These are phyloP conservation scores for Skeletonema grethae DNA, from an alignment of 108 stramenopile species.

Conservation along the genomic window DNA sequence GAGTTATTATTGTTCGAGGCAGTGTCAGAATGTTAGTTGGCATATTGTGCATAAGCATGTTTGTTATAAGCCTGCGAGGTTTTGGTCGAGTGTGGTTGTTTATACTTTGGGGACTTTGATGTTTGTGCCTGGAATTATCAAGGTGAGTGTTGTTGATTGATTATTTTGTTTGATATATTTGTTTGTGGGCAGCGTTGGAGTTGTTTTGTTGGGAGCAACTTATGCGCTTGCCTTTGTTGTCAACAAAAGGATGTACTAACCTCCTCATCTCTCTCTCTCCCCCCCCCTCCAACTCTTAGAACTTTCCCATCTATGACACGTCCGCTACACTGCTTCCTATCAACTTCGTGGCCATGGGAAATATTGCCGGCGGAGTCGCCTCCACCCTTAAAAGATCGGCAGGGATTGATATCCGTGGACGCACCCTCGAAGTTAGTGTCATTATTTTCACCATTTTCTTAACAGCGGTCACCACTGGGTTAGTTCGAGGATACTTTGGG, in stretches of 20 bases:
- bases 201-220: too few relatives aligned
- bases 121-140: conserved; percentile 70
- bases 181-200: background rate
- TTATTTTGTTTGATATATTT: background rate
- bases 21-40: conserved; percentile 94
- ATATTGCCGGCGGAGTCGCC: conserved; percentile 79
- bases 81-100: conserved; percentile 74
- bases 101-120: conserved; percentile 55
- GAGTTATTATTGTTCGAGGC: conserved; percentile 88
- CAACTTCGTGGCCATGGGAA: conserved; percentile 74
- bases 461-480: conserved; percentile 65
- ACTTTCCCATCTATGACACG: conserved; percentile 79
- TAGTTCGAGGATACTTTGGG: conserved; percentile 80
- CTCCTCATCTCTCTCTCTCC: background rate
- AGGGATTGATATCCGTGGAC: conserved; percentile 81
- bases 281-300: conserved; percentile 18
- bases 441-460: conserved; percentile 69
- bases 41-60: conserved; percentile 94
- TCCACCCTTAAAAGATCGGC: conserved; percentile 57
- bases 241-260: background rate
- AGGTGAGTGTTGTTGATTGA: conserved; percentile 26
- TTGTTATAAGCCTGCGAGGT: conserved; percentile 88
- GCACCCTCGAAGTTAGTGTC: conserved; percentile 69
- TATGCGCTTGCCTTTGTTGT: background rate
- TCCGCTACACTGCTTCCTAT: conserved; percentile 63